Evolutionary conservation across 331 rosid species (phyloP).

Genomic region (Telfairia occidentalis): DNA sequence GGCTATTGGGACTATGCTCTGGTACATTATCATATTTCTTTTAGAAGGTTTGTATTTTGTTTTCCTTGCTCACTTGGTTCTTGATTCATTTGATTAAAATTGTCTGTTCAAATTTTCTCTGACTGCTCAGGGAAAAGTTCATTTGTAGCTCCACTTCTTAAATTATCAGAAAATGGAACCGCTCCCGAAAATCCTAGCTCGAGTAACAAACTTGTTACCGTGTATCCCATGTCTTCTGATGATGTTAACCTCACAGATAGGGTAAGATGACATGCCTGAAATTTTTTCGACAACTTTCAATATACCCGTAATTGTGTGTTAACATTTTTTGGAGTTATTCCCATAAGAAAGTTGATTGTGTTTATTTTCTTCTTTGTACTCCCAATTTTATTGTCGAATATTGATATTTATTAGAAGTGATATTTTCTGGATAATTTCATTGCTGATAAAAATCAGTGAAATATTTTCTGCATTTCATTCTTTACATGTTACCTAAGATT

Average conservation of each 20-base stretch:
- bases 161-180: slow-evolving; percentile 32
- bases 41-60: background rate
- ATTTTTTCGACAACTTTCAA: background rate
- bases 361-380: background rate
- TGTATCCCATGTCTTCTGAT: slow-evolving; percentile 40
- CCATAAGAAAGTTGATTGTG: background rate
- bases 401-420: background rate
- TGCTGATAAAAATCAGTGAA: background rate
- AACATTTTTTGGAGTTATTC: background rate
- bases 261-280: slow-evolving; percentile 27
- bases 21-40: slow-evolving; percentile 27
- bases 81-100: background rate
- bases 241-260: slow-evolving; percentile 27
- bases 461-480: background rate
- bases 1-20: slow-evolving; percentile 76
- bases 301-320: background rate
- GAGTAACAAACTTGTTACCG: slow-evolving; percentile 30
- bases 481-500: background rate
- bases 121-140: slow-evolving; percentile 49
- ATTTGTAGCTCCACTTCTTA: slow-evolving; percentile 44
- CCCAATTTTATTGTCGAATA: background rate
- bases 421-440: background rate
- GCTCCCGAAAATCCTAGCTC: slow-evolving; percentile 24
- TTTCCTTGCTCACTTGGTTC: background rate
- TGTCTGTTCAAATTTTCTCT: background rate